These are phyloP conservation scores for Amylocystis lapponica DNA, from an alignment of 768 basidiomycete species.

Conservation along the genomic window DNA sequence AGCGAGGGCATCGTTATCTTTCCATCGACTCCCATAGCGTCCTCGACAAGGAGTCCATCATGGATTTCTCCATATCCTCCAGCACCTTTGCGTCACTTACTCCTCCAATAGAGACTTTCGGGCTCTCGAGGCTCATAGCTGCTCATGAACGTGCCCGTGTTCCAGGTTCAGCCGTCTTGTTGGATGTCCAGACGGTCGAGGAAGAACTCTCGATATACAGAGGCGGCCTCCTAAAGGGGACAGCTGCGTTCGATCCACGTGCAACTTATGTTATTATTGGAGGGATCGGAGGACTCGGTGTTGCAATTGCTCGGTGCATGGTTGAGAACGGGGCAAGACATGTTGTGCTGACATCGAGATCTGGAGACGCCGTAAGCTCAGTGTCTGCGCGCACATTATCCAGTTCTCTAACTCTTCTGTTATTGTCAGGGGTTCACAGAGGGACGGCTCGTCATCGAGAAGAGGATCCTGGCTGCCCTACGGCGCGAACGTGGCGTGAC, in stretches of 20 bases:
- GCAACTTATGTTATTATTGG: conserved; percentile 7
- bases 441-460: conserved; percentile 2
- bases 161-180: neutral
- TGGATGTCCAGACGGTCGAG: neutral
- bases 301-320: conserved; percentile 1
- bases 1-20: conserved; percentile 1
- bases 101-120: too few species aligned
- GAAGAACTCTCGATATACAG: neutral
- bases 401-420: neutral
- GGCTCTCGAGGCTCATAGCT: too few species aligned
- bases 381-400: too few species aligned
- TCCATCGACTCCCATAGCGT: conserved; percentile 4
- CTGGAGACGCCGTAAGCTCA: conserved; percentile 4
- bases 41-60: neutral
- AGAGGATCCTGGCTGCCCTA: conserved; percentile 5
- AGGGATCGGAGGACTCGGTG: conserved; percentile 5
- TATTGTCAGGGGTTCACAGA: conserved; percentile 2
- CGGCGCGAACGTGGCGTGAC: conserved; percentile 3
- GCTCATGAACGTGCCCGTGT: too few species aligned
- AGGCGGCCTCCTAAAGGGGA: neutral
- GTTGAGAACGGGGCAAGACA: conserved; percentile 6
- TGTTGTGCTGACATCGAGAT: conserved; percentile 7
- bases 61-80: too few species aligned
- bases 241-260: conserved; percentile 4
- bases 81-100: too few species aligned